Evolutionary conservation across 2,329 filamentous ascomycete species (phyloP), one percentile per base, ranked within the genome.

Genomic region (Dryadomyces quercivorus): DNA sequence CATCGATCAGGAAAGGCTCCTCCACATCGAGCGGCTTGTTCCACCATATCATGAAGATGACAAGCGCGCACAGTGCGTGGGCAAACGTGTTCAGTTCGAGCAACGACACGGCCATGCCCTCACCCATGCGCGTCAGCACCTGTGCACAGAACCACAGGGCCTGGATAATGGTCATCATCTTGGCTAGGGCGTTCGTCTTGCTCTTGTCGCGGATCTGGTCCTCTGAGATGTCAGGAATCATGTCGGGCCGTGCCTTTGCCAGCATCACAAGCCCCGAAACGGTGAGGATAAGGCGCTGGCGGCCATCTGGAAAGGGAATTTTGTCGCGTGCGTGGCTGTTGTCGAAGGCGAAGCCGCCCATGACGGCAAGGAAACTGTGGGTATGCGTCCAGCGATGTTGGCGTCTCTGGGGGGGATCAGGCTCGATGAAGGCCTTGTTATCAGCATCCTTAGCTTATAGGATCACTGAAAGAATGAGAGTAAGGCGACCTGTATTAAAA

Each of bases 101-200:
- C 7, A 68, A 60, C 1, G 64, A 64, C 5, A 70, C 51, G 5
- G 67, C 63, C 1, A 69, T 58, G 4, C 60, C 57, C 43, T 65
- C 58, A 3, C 57, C 57, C 12, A 63, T 56, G 2, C 68, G 61
- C 13, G 62, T 63, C 31, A 69, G 54, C 40, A 57, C 59, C 52
- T 70, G 66, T 2, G 67, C 40, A 5, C 65, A 53, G 53, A 70
- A 67, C 67, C 68, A 71, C 21, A 58, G 53, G 1, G 64, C 65
- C 58, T 70, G 69, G 2, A 69, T 36, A 31, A 61, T 61, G 2
- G 65, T 63, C 8, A 71, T 56, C 1, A 59, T 55, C 54, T 67
- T 67, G 21, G 65, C 59, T 20, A 68, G 60, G 2, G 51, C 51
- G 50, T 65, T 62, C 20, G 61, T 59, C 52, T 68, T 68, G 56